These are phyloP conservation scores for Gentiana straminea DNA, from an alignment of 257 asterid genomes.

Conservation along the genomic window DNA sequence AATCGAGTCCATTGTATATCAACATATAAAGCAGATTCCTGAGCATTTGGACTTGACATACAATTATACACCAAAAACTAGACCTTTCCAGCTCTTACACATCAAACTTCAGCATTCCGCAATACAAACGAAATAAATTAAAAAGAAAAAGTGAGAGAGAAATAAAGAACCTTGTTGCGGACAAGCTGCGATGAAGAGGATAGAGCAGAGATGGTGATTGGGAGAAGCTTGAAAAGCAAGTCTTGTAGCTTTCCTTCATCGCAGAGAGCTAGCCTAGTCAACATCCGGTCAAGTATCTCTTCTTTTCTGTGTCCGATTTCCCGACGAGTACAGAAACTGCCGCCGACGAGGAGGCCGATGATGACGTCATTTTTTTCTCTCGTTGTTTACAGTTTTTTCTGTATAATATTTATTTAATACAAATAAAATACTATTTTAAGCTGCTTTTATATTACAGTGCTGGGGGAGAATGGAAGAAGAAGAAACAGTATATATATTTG, in stretches of 20 bases:
- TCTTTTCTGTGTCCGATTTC: slow-evolving; percentile 63
- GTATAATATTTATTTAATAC: too few relatives aligned
- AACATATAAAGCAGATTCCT: too few relatives aligned
- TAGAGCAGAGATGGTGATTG: slow-evolving; percentile 79
- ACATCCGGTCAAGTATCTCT: slow-evolving; percentile 81
- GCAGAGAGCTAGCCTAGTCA: slow-evolving; percentile 88
- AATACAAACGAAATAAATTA: background rate
- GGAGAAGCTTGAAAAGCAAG: slow-evolving; percentile 88
- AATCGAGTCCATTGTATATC: too few relatives aligned
- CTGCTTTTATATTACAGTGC: too few relatives aligned
- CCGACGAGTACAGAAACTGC: slow-evolving; percentile 52
- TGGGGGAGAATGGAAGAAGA: too few relatives aligned
- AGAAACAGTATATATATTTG: too few relatives aligned
- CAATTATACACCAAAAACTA: too few relatives aligned
- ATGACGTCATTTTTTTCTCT: slow-evolving; percentile 35
- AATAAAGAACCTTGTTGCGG: slow-evolving; percentile 54
- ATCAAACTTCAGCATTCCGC: background rate
- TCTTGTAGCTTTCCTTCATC: slow-evolving; percentile 81
- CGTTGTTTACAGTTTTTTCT: slow-evolving; percentile 1
- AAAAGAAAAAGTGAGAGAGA: background rate
- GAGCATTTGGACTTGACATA: too few relatives aligned
- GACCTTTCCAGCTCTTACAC: too few relatives aligned
- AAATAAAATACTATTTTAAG: too few relatives aligned
- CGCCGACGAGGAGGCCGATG: slow-evolving; percentile 33
- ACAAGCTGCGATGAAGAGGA: slow-evolving; percentile 47